phyloP scores from a whole-genome alignment of 306 rosid species.

The Fragaria ananassa region DNA sequence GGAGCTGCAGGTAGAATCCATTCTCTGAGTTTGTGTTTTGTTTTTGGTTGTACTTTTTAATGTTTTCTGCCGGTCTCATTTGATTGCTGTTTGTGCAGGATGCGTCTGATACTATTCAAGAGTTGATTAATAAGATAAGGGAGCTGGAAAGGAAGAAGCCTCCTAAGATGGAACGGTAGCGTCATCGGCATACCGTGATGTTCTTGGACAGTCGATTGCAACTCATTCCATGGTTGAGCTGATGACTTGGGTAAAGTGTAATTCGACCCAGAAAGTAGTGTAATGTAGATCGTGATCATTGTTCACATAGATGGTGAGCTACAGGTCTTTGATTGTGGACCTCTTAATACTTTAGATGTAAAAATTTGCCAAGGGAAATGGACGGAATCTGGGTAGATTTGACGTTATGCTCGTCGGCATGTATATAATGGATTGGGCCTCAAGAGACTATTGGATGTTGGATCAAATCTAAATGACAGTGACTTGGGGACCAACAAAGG shows the following conservation, averaged over 20 bases:
- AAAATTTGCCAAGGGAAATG: neutral
- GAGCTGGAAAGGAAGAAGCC: slow-evolving; percentile 43
- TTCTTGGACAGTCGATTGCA: neutral
- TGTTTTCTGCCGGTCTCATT: neutral
- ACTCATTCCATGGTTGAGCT: neutral
- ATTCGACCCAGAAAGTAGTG: neutral
- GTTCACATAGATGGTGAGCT: neutral
- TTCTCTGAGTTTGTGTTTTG: neutral
- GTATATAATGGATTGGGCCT: neutral
- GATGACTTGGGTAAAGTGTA: neutral
- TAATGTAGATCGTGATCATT: neutral
- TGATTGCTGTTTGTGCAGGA: slow-evolving; percentile 41
- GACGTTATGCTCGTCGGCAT: neutral
- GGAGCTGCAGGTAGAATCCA: slow-evolving; percentile 57
- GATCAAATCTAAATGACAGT: neutral
- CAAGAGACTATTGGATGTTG: neutral
- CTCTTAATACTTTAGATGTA: neutral
- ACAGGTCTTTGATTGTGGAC: neutral
- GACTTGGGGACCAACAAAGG: neutral
- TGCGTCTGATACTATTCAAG: slow-evolving; percentile 70
- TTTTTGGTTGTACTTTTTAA: neutral
- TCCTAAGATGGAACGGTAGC: neutral
- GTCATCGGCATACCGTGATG: neutral
- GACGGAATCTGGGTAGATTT: neutral
- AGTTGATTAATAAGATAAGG: slow-evolving; percentile 58